phyloP scores from a whole-genome alignment of 331 rosid genomes.

The Rhamnella rubrinervis region DNA sequence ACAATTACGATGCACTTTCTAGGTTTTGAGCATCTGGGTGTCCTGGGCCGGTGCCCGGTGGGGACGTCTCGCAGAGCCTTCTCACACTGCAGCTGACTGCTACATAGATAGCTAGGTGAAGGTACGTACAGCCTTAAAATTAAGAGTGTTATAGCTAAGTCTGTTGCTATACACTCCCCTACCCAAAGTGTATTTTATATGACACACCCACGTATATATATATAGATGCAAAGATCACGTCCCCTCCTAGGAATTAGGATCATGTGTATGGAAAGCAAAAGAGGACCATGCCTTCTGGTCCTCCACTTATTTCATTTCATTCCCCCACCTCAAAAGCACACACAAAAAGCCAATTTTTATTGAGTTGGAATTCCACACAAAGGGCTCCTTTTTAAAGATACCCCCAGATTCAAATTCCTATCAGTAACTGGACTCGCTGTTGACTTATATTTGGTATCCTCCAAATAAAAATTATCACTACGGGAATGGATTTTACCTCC shows the following conservation, averaged over 20 bases:
- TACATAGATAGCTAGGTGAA: neutral
- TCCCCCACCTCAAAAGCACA: constrained; percentile 11
- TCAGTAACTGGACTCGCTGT: neutral
- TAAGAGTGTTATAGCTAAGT: neutral
- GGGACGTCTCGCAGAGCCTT: too few relatives aligned
- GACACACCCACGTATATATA: neutral
- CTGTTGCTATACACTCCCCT: neutral
- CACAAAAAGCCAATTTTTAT: constrained; percentile 34
- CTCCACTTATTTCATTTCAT: neutral
- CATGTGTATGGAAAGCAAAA: neutral
- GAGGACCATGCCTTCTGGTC: constrained; percentile 14
- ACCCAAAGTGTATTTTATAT: neutral
- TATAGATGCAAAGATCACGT: neutral
- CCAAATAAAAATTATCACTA: neutral
- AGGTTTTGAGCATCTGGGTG: too few relatives aligned
- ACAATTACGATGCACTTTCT: too few relatives aligned
- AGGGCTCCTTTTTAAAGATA: constrained; percentile 15
- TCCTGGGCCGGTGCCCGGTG: too few relatives aligned
- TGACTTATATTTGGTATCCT: neutral
- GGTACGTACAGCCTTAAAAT: too few relatives aligned
- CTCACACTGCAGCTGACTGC: neutral
- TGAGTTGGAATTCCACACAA: constrained; percentile 65
- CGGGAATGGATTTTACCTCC: neutral
- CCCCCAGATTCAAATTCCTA: neutral
- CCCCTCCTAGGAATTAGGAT: constrained; percentile 1